Evolutionary conservation across 1,284 basidiomycete genomes (phyloP).

Genomic region (Ustilago shanxiensis): DNA sequence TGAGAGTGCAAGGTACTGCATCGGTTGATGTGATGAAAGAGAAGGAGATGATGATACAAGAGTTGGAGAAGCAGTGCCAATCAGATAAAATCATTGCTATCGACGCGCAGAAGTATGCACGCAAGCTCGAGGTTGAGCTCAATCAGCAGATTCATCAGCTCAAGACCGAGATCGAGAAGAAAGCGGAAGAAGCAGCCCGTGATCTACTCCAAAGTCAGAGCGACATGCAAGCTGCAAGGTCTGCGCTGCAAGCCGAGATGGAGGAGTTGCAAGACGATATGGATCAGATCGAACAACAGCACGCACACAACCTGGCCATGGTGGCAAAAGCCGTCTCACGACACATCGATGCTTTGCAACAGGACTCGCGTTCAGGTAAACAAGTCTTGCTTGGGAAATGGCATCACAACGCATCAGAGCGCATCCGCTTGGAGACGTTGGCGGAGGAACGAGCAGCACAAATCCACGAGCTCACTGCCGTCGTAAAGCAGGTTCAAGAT

Average conservation of each 20-base stretch:
- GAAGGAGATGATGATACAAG: slow-evolving; percentile 29
- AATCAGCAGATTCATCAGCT: slow-evolving; percentile 31
- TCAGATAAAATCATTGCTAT: slow-evolving; percentile 42
- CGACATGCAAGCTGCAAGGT: slow-evolving; percentile 8
- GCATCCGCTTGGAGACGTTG: slow-evolving; percentile 26
- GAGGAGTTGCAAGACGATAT: slow-evolving; percentile 20
- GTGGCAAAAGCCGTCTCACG: slow-evolving; percentile 35
- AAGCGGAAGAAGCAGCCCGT: slow-evolving; percentile 15
- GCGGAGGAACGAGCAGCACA: slow-evolving; percentile 30
- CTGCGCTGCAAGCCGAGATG: slow-evolving; percentile 17
- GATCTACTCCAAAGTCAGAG: too few relatives aligned
- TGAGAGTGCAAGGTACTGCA: slow-evolving; percentile 15
- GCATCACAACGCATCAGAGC: slow-evolving; percentile 22
- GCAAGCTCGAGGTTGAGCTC: slow-evolving; percentile 37
- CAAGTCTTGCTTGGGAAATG: slow-evolving; percentile 6
- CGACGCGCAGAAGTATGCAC: slow-evolving; percentile 44
- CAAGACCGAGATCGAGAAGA: slow-evolving; percentile 13
- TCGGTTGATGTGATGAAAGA: slow-evolving; percentile 22
- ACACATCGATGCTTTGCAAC: slow-evolving; percentile 15
- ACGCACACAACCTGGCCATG: slow-evolving; percentile 36
- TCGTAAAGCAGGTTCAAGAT: slow-evolving; percentile 49
- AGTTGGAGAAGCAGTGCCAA: slow-evolving; percentile 33
- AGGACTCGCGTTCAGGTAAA: slow-evolving; percentile 11
- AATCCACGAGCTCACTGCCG: slow-evolving; percentile 43
- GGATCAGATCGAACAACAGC: slow-evolving; percentile 26